These are phyloP conservation scores for Labyrinthula sp. DNA, from an alignment of 352 stramenopile genomes.

Conservation along the genomic window DNA sequence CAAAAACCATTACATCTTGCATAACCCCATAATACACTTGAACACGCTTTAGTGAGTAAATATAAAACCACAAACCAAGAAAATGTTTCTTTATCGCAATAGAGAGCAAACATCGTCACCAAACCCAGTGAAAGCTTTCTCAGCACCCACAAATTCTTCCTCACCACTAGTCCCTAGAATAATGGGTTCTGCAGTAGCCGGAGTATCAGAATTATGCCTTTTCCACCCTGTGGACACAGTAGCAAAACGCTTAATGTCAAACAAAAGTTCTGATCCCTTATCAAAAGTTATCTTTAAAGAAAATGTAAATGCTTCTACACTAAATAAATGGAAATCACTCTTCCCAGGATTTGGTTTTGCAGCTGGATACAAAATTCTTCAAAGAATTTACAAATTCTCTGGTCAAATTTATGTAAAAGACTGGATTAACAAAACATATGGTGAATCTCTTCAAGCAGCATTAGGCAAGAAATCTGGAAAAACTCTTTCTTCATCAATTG, in stretches of 20 bases:
- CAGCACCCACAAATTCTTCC: too few relatives aligned
- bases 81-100: too few relatives aligned
- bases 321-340: slow-evolving; percentile 55
- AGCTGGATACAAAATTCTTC: slow-evolving; percentile 80
- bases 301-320: slow-evolving; percentile 47
- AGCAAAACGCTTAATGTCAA: slow-evolving; percentile 78
- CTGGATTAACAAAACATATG: slow-evolving; percentile 63
- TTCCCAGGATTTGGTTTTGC: slow-evolving; percentile 73
- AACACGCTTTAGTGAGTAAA: too few relatives aligned
- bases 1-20: too few relatives aligned
- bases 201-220: slow-evolving; percentile 72
- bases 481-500: slow-evolving; percentile 68
- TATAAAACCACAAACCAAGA: too few relatives aligned
- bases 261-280: slow-evolving; percentile 42
- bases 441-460: slow-evolving; percentile 52
- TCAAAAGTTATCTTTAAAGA: slow-evolving; percentile 65
- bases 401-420: slow-evolving; percentile 74
- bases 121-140: too few relatives aligned
- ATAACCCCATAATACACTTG: too few relatives aligned
- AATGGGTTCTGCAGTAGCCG: slow-evolving; percentile 63
- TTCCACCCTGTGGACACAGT: slow-evolving; percentile 83
- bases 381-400: slow-evolving; percentile 88
- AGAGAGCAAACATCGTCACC: too few relatives aligned
- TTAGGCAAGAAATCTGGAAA: slow-evolving; percentile 75
- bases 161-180: slow-evolving; percentile 38